These are phyloP conservation scores for Biscogniauxia mediterranea DNA, from an alignment of 2,329 filamentous ascomycete genomes.

Conservation along the genomic window DNA sequence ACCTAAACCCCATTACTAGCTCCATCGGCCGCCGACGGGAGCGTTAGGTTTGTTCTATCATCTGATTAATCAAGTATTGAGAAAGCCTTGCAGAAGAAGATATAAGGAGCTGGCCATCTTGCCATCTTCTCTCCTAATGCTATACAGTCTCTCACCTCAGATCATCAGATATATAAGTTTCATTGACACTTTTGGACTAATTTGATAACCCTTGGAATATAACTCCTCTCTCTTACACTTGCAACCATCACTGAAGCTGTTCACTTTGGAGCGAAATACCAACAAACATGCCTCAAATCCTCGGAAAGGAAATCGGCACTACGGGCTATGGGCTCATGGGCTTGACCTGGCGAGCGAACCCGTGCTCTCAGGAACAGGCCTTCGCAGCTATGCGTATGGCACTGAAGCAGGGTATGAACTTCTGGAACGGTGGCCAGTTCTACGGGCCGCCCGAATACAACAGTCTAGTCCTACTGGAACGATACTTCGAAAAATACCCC, in stretches of 20 bases:
- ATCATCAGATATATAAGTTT: neutral
- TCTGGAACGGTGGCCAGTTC: constrained; percentile 56
- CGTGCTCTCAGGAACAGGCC: constrained; percentile 37
- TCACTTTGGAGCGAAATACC: neutral
- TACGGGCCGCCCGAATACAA: constrained; percentile 53
- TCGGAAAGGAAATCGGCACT: constrained; percentile 27
- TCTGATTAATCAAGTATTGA: neutral
- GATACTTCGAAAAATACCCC: constrained; percentile 56
- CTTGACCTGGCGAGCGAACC: constrained; percentile 30
- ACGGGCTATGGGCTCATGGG: constrained; percentile 32
- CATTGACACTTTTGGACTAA: neutral
- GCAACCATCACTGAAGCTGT: neutral
- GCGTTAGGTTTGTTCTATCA: neutral
- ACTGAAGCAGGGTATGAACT: constrained; percentile 36
- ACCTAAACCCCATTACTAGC: too few species aligned
- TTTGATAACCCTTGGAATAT: neutral
- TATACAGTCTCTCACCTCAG: neutral
- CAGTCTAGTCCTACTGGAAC: constrained; percentile 50
- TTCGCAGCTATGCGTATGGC: constrained; percentile 50
- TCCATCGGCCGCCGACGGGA: too few species aligned
- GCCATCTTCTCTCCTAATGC: neutral
- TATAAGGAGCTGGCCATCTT: neutral
- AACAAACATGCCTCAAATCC: constrained; percentile 26
- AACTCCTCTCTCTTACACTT: neutral
- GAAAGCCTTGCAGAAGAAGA: neutral